A percentile compares a stretch with the other conserved stretches of the same genome.
phyloP scores from a whole-genome alignment of 345 rosid genomes.

The Carallia brachiata region DNA sequence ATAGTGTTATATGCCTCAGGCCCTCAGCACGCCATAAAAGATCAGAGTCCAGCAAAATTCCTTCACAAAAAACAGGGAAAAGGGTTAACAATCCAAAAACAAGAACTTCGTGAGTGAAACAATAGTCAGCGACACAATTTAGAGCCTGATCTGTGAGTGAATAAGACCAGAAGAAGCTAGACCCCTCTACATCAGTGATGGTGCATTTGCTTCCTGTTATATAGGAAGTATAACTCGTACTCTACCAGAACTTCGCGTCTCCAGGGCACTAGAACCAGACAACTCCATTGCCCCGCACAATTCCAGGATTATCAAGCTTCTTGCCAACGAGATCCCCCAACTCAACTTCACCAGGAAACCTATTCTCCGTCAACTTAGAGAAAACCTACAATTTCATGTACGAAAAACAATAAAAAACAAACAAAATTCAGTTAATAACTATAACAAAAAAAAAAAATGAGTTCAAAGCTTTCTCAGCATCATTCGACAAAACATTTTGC shows the following conservation, averaged over 20 bases:
- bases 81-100: background rate
- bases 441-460: background rate
- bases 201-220: background rate
- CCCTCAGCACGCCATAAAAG: too few species aligned
- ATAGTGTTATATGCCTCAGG: too few species aligned
- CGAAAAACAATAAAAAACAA: background rate
- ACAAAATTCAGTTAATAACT: background rate
- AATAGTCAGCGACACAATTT: background rate
- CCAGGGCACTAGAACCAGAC: too few species aligned
- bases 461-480: background rate
- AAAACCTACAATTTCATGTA: conserved; percentile 22
- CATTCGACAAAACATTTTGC: background rate
- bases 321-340: conserved; percentile 27
- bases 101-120: background rate
- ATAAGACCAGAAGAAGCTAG: background rate
- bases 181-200: too few species aligned
- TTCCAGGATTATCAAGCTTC: conserved; percentile 15
- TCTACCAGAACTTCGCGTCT: too few species aligned
- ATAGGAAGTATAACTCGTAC: background rate
- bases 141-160: background rate
- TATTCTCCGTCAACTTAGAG: conserved; percentile 28
- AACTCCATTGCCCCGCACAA: conserved; percentile 9
- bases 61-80: background rate
- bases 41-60: too few species aligned
- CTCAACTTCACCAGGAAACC: conserved; percentile 36